These are phyloP conservation scores for Kwoniella sp. DNA, from an alignment of 768 basidiomycete species.

Conservation along the genomic window DNA sequence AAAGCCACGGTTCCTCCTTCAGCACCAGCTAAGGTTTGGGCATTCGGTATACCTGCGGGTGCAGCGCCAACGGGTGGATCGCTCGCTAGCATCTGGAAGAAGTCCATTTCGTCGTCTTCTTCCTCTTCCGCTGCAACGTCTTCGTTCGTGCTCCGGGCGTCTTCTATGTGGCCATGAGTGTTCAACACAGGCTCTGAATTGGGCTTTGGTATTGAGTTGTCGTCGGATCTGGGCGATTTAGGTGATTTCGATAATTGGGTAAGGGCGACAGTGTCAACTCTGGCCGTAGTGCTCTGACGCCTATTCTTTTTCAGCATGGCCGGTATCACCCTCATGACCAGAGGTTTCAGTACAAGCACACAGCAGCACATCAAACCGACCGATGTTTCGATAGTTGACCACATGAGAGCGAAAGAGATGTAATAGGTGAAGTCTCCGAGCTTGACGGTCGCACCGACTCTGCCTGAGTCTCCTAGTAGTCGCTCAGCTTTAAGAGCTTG, in stretches of 20 bases:
- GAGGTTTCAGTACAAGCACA: slow-evolving; percentile 51
- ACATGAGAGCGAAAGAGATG: slow-evolving; percentile 49
- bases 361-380: slow-evolving; percentile 51
- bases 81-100: slow-evolving; percentile 27
- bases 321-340: slow-evolving; percentile 46
- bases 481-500: slow-evolving; percentile 38
- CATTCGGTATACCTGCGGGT: background rate
- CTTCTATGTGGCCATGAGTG: background rate
- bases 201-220: background rate
- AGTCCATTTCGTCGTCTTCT: slow-evolving; percentile 27
- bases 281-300: background rate
- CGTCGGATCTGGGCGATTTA: background rate
- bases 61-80: slow-evolving; percentile 5
- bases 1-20: background rate
- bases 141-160: background rate
- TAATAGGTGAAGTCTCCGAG: slow-evolving; percentile 44
- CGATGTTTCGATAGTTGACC: slow-evolving; percentile 50
- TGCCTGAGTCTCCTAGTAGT: background rate
- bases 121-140: background rate
- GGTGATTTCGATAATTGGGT: slow-evolving; percentile 5
- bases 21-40: background rate
- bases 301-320: slow-evolving; percentile 25
- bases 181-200: background rate
- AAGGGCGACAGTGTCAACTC: slow-evolving; percentile 1
- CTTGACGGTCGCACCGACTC: slow-evolving; percentile 13